Conservation (phyloP, 2,329 filamentous ascomycete species). For the Colletotrichum plurivorum region DNA sequence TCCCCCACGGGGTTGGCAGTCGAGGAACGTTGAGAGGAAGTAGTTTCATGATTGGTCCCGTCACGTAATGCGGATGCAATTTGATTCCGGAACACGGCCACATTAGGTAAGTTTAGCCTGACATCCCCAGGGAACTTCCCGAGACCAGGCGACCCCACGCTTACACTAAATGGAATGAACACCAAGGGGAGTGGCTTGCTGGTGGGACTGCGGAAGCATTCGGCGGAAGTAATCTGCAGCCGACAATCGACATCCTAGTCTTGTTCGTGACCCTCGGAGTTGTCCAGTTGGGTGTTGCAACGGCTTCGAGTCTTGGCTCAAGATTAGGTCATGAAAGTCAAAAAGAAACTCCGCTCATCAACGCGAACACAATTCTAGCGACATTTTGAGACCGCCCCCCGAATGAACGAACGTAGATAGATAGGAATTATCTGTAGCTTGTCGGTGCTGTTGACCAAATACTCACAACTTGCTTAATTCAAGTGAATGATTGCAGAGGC, state of each 20-base stretch:
- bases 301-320: not conserved
- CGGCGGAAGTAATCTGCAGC: slow-evolving; percentile 23
- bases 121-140: slow-evolving; percentile 25
- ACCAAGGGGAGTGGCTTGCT: not conserved
- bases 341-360: not conserved
- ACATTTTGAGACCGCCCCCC: not conserved
- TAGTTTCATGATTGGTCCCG: slow-evolving; percentile 37
- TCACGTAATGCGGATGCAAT: slow-evolving; percentile 35
- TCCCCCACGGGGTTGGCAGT: not conserved
- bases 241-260: not conserved
- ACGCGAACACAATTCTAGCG: not conserved
- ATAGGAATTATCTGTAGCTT: too few species aligned
- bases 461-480: too few species aligned
- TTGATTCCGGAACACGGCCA: slow-evolving; percentile 24
- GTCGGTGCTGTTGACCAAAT: too few species aligned
- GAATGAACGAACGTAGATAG: too few species aligned
- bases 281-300: not conserved
- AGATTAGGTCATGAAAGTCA: not conserved
- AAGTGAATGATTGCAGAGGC: too few species aligned
- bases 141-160: slow-evolving; percentile 14
- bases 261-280: not conserved
- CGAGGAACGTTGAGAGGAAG: slow-evolving; percentile 8
- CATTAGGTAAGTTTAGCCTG: slow-evolving; percentile 27
- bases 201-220: too few species aligned
- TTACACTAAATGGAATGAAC: too few species aligned